Percentiles rank a stretch among this genome's conserved stretches.
These are phyloP conservation scores for Avena sativa DNA, from an alignment of 176 grass and related monocot genomes.

Conservation along the genomic window DNA sequence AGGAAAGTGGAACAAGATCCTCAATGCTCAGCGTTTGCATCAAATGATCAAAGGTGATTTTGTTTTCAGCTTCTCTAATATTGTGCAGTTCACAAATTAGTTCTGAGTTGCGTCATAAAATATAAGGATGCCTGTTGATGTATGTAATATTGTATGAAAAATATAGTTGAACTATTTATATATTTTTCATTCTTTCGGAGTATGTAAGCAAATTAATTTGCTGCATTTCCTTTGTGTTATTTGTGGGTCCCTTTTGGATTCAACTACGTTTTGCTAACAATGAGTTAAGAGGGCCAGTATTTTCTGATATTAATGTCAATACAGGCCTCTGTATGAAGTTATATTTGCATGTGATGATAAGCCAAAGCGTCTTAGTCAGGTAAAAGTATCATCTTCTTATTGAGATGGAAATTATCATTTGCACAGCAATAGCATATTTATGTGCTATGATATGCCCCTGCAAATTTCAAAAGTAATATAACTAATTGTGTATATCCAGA, in stretches of 20 bases:
- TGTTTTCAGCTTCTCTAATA: background rate
- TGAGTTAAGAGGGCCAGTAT: conserved; percentile 17
- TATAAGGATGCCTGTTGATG: background rate
- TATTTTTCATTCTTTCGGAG: background rate
- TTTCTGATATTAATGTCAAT: conserved; percentile 52
- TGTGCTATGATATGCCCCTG: background rate
- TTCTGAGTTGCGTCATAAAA: background rate
- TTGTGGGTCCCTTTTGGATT: background rate
- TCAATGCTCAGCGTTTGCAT: conserved; percentile 33
- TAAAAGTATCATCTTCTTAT: conserved; percentile 52
- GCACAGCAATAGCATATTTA: conserved; percentile 27
- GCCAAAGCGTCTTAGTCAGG: conserved; percentile 82
- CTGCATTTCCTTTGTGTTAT: background rate
- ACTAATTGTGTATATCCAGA: background rate
- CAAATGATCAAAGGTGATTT: conserved; percentile 53
- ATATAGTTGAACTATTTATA: conserved; percentile 17
- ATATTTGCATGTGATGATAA: conserved; percentile 83
- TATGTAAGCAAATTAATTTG: background rate
- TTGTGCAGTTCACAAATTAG: background rate
- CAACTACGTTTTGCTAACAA: conserved; percentile 29
- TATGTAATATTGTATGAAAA: background rate
- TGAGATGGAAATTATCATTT: conserved; percentile 34
- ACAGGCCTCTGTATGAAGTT: conserved; percentile 75
- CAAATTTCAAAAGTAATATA: background rate
- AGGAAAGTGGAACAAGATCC: conserved; percentile 54